Base-by-base conservation (phyloP, 2,329 filamentous ascomycete genomes). In the Neopestalotiopsis rosae region DNA sequence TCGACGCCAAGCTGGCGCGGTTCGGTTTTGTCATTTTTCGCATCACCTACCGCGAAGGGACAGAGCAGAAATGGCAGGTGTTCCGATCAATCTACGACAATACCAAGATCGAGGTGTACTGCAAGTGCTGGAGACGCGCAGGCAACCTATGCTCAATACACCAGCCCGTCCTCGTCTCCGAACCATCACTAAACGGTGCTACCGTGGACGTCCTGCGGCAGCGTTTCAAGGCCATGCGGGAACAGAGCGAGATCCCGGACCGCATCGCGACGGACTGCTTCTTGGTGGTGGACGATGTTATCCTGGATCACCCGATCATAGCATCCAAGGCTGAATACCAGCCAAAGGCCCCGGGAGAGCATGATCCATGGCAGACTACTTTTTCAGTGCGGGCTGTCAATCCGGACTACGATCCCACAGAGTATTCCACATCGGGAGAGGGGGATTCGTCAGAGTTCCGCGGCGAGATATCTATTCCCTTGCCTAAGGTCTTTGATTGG, bases 401-500 rank as follows among this genome's bases (percentile, higher is more conserved):
- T 17, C 58, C n/a, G 10, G 24, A 61, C 14, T 34, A 61, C n/a
- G 58, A 61, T 61, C 24, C 24, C 24, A 28, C 24, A 28, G 28
- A 28, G 20, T 61, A 14, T 34, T 34, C 28, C 14, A 17, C n/a
- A 24, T 28, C 58, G 30, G 30, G 9, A 7, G 58, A 61, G 9
- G 58, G 58, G 14, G 58, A 34, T 24, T n/a, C 6, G 58, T 30
- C 58, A 13, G 58, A 5, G 9, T 61, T 61, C 30, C 5, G 9
- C 1, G 58, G 58, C 24, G 14, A 24, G 14, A 61, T 61, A 7
- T 10, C 58, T 7, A 61, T 61, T 17, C 58, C 58, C 17, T 28
- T 61, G 12, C 58, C 58, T 3, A 61, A 61, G n/a, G 58, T 61
- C 58, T 61, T 61, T 61, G 58, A 61, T 17, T 61, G 58, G 58